Base-by-base conservation (phyloP, 2,329 filamentous ascomycete genomes). In the Penicillium psychrosexuale region DNA sequence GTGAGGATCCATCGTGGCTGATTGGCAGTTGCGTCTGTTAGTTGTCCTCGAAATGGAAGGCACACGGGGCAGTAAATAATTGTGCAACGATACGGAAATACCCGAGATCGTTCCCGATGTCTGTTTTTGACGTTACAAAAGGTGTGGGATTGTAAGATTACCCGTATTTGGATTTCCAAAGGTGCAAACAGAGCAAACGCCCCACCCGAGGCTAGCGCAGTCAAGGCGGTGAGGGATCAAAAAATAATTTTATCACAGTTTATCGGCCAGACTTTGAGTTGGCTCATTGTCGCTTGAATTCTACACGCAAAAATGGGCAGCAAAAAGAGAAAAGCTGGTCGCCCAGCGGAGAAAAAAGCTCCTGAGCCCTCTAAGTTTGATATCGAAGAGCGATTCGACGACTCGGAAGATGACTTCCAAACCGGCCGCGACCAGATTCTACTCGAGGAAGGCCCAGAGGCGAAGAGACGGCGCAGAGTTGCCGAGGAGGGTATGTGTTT, bases 351-450 rank as follows among this genome's bases (percentile, higher is more conserved):
- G 44, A 68, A 71, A 7, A 64, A 70, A 17, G 51, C 70, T 36
- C 56, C 65, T 8, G 64, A 66, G 44, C 65, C 64, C 39, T 67
- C 69, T 33, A 75, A 70, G 53, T 77, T 72, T 47, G 67, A 69
- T 49, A 57, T 72, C 19, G 70, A 77, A 58, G 86, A 93, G 73
- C 91, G 96, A 74, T 87, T 99, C 64, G 90, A 92, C 61, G 88
- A 97, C 71, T 95, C 91, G 1, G 91, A 96, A 72, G 94, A 99
- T 72, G 91, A 96, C 70, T 96, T 96, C 72, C 90, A 93, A 67
- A 80, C 92, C 56, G 88, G 92, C 61, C 84, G 89, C 61, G 94
- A 99, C 74, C 88, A 90, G 69, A 86, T 99, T 59, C 75, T 93
- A 66, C 81, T 99, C 36, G 90, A 96, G 30, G 91, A 96, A 62